Evolutionary conservation across 768 basidiomycete genomes (phyloP).

Genomic region (Suillus hirtellus): DNA sequence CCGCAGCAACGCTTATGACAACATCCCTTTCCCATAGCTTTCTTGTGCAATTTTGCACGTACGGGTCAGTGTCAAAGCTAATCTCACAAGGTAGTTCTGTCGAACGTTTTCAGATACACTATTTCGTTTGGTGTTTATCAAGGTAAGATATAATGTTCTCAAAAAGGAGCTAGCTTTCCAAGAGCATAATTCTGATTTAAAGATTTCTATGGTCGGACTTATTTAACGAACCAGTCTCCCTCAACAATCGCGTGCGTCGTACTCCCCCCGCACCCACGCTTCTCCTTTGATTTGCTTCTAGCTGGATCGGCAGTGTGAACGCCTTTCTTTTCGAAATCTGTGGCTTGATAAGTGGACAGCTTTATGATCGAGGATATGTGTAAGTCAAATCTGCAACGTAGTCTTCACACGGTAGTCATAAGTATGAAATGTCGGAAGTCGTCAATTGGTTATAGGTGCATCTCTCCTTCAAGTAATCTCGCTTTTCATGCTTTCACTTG

Average conservation of each 20-base stretch:
- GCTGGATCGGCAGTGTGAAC: slow-evolving; percentile 52
- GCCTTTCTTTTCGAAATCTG: slow-evolving; percentile 45
- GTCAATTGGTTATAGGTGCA: slow-evolving; percentile 29
- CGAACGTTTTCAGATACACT: slow-evolving; percentile 29
- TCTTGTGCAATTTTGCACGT: slow-evolving; percentile 40
- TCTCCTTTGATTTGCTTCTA: slow-evolving; percentile 13
- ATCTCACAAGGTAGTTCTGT: neutral
- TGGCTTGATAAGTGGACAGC: slow-evolving; percentile 47
- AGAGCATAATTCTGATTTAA: neutral
- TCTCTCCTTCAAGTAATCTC: slow-evolving; percentile 32
- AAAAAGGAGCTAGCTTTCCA: neutral
- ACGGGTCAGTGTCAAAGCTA: slow-evolving; percentile 25
- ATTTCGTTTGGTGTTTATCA: slow-evolving; percentile 46
- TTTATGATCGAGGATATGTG: slow-evolving; percentile 58
- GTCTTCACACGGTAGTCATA: neutral
- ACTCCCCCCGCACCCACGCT: neutral
- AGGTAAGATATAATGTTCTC: slow-evolving; percentile 26
- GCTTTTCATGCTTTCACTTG: slow-evolving; percentile 48
- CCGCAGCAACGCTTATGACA: neutral
- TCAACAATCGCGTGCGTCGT: slow-evolving; percentile 42
- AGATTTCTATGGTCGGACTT: slow-evolving; percentile 43
- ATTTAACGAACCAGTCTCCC: slow-evolving; percentile 36
- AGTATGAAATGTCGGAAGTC: slow-evolving; percentile 9
- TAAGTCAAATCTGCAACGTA: slow-evolving; percentile 22
- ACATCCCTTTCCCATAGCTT: slow-evolving; percentile 27